Evolutionary conservation across 208 protist species (phyloP).

Genomic region (Borovskyia barvae): DNA sequence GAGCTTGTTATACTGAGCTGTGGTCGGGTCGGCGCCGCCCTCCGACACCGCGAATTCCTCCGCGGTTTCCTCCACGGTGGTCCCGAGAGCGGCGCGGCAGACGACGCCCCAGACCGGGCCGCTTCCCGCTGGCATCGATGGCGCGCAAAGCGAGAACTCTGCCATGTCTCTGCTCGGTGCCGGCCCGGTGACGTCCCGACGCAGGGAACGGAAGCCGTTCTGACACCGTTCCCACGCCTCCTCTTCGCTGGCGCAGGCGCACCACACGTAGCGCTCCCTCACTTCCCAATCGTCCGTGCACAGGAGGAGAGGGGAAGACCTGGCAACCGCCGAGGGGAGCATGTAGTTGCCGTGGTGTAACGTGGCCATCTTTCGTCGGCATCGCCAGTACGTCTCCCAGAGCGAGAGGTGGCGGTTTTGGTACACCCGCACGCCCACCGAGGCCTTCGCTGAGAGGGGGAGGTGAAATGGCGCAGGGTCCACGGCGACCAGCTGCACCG

Average conservation of each 20-base stretch:
- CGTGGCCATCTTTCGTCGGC: conserved; percentile 39
- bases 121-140: neutral
- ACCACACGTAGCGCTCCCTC: conserved; percentile 66
- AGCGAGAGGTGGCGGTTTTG: conserved; percentile 58
- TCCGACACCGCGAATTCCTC: conserved; percentile 10
- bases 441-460: neutral
- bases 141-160: neutral
- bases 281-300: conserved; percentile 69
- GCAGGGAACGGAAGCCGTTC: conserved; percentile 34
- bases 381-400: conserved; percentile 68
- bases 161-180: conserved; percentile 5
- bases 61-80: conserved; percentile 35
- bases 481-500: conserved; percentile 32
- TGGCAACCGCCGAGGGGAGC: conserved; percentile 27
- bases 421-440: conserved; percentile 18
- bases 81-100: conserved; percentile 54
- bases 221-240: conserved; percentile 53
- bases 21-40: conserved; percentile 6
- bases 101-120: conserved; percentile 38
- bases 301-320: conserved; percentile 23
- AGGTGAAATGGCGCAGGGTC: conserved; percentile 25
- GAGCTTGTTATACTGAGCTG: conserved; percentile 12
- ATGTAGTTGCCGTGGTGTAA: conserved; percentile 31
- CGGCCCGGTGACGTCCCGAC: neutral
- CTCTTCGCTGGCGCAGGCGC: conserved; percentile 42